A percentile compares a stretch with the other conserved stretches of the same genome.
phyloP scores from a whole-genome alignment of 768 basidiomycete species.

The Glaciozyma martinii region DNA sequence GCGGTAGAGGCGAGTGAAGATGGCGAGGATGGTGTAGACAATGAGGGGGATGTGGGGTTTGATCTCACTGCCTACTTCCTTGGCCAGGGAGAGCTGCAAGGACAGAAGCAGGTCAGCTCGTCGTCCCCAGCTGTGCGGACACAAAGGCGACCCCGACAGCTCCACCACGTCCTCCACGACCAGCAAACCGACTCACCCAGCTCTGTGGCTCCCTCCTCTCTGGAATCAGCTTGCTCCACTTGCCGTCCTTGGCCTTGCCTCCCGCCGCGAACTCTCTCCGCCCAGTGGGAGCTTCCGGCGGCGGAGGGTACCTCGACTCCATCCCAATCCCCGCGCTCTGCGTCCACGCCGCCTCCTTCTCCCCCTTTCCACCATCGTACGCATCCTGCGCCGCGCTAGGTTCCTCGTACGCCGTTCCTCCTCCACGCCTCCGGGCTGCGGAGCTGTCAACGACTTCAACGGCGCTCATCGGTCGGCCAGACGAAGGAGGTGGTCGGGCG shows the following conservation, averaged over 20 bases:
- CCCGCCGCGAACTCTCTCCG: constrained; percentile 11
- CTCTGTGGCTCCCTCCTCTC: constrained; percentile 1
- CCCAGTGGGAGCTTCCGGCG: constrained; percentile 1
- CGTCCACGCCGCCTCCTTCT: constrained; percentile 7
- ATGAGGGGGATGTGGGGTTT: constrained; percentile 46
- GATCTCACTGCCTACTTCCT: constrained; percentile 9
- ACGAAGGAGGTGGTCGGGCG: background rate
- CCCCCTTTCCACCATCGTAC: background rate
- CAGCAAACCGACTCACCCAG: constrained; percentile 13
- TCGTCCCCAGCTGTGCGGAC: background rate
- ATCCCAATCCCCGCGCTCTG: constrained; percentile 28
- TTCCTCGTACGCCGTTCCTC: background rate
- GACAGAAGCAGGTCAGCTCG: background rate
- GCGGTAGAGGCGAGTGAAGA: constrained; percentile 88
- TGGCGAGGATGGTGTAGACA: constrained; percentile 83
- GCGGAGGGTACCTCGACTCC: constrained; percentile 23
- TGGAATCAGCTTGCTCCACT: constrained; percentile 18
- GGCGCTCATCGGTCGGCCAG: background rate
- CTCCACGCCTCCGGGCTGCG: constrained; percentile 15
- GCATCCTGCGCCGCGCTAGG: background rate
- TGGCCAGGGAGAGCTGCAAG: constrained; percentile 7
- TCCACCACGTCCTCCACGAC: too few relatives aligned
- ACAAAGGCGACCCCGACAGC: background rate
- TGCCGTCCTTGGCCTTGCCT: background rate
- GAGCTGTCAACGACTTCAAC: constrained; percentile 24